Percentiles rank a stretch among this genome's conserved stretches.
phyloP scores from a whole-genome alignment of 2,329 filamentous ascomycete genomes.

The Penicillium sclerotiorum region DNA sequence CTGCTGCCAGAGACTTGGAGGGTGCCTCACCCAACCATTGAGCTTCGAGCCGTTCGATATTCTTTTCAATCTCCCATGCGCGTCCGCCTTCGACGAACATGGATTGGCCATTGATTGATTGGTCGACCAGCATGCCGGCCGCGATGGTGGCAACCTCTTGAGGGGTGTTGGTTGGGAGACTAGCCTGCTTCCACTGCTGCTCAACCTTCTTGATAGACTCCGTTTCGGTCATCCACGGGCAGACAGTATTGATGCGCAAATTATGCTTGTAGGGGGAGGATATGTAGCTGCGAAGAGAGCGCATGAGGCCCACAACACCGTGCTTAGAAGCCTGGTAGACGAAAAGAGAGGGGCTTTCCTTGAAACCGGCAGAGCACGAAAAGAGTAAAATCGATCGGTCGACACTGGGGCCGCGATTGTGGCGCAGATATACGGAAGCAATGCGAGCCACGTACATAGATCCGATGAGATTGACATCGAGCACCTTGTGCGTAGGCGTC shows the following conservation, averaged over 20 bases:
- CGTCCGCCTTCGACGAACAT: constrained; percentile 49
- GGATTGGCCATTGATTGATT: constrained; percentile 42
- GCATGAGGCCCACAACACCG: constrained; percentile 54
- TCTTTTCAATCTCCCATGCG: constrained; percentile 49
- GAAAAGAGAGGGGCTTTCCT: constrained; percentile 51
- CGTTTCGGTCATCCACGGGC: constrained; percentile 50
- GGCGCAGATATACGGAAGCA: constrained; percentile 53
- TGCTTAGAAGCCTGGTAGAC: constrained; percentile 55
- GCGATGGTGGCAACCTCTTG: constrained; percentile 46
- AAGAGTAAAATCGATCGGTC: constrained; percentile 50
- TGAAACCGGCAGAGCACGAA: constrained; percentile 53
- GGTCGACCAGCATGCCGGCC: constrained; percentile 38
- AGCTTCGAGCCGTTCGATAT: constrained; percentile 43
- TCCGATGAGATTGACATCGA: constrained; percentile 54
- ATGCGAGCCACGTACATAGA: constrained; percentile 53
- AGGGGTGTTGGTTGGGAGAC: constrained; percentile 44
- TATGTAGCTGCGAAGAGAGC: constrained; percentile 45
- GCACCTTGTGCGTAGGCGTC: constrained; percentile 38
- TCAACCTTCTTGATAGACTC: constrained; percentile 39
- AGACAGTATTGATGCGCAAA: constrained; percentile 49
- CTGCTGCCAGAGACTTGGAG: constrained; percentile 36
- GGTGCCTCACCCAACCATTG: constrained; percentile 49
- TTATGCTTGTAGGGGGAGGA: constrained; percentile 37
- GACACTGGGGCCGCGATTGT: constrained; percentile 35
- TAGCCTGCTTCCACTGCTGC: constrained; percentile 40